Percentiles rank a stretch among this genome's conserved stretches.
These are phyloP conservation scores for Pseudogymnoascus sp. DNA, from an alignment of 2,329 filamentous ascomycete species.

Conservation along the genomic window DNA sequence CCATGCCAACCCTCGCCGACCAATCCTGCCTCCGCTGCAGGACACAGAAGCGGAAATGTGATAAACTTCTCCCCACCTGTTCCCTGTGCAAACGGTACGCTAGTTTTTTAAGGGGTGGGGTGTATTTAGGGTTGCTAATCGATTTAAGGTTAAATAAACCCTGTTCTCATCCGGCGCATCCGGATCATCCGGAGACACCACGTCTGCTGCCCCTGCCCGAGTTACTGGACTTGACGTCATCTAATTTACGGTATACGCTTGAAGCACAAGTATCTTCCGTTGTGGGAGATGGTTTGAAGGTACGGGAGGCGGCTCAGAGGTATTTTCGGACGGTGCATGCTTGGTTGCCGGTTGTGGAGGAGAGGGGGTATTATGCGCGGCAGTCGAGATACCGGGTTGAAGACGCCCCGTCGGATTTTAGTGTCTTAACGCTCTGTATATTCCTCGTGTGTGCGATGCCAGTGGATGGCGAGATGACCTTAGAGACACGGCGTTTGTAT, in stretches of 20 bases:
- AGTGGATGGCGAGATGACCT: background rate
- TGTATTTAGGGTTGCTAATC: background rate
- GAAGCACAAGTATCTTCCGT: background rate
- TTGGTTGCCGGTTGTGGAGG: background rate
- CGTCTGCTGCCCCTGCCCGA: background rate
- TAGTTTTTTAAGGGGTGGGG: background rate
- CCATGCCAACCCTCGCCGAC: background rate
- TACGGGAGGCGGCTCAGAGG: background rate
- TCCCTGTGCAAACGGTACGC: background rate
- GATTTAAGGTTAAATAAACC: background rate
- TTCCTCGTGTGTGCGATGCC: background rate
- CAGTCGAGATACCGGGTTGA: background rate
- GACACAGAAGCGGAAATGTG: background rate
- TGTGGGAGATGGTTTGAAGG: background rate
- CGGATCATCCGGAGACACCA: background rate
- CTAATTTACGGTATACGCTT: background rate
- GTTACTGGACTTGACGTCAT: background rate
- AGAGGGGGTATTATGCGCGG: background rate
- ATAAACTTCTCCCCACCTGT: background rate
- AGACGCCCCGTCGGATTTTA: background rate
- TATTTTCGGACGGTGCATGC: background rate
- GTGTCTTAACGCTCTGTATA: background rate
- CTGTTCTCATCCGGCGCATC: background rate
- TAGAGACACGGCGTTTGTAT: background rate
- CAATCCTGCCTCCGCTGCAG: background rate